Percentiles rank a stretch among this genome's conserved stretches.
These are phyloP conservation scores for Chloris gayana DNA, from an alignment of 176 grass and related monocot genomes.

Conservation along the genomic window DNA sequence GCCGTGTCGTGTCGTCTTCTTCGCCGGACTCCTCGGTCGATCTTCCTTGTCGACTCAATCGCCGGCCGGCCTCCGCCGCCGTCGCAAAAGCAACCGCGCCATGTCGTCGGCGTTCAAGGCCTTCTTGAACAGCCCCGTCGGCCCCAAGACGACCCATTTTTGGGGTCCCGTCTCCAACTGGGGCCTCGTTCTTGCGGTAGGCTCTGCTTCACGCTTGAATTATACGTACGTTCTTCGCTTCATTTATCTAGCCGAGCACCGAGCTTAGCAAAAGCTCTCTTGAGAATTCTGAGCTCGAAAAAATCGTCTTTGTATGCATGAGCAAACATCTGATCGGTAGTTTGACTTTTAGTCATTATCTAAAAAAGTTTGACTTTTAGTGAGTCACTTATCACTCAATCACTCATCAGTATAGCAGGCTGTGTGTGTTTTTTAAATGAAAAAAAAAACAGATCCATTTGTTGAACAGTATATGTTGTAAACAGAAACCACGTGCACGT, in stretches of 20 bases:
- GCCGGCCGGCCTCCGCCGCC: background rate
- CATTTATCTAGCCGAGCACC: background rate
- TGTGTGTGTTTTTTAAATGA: background rate
- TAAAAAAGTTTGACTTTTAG: background rate
- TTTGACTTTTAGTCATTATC: too few relatives aligned
- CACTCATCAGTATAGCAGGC: background rate
- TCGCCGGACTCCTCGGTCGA: background rate
- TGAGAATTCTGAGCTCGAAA: background rate
- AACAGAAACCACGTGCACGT: background rate
- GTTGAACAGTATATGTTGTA: background rate
- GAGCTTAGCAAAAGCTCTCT: background rate
- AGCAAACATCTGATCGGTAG: background rate
- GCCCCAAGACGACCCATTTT: conserved; percentile 89
- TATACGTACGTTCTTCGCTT: background rate
- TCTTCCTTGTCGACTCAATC: background rate
- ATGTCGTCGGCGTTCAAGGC: conserved; percentile 55
- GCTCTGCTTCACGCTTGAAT: background rate
- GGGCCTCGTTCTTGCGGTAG: conserved; percentile 80
- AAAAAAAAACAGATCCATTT: background rate
- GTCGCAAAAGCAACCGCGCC: background rate
- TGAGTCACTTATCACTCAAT: background rate
- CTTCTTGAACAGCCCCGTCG: conserved; percentile 84
- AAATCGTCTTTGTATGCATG: background rate
- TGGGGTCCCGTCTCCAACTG: conserved; percentile 88
- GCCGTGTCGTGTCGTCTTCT: background rate